Evolutionary conservation across 2,329 filamentous ascomycete genomes (phyloP).

Genomic region (Trichoderma pleuroti): DNA sequence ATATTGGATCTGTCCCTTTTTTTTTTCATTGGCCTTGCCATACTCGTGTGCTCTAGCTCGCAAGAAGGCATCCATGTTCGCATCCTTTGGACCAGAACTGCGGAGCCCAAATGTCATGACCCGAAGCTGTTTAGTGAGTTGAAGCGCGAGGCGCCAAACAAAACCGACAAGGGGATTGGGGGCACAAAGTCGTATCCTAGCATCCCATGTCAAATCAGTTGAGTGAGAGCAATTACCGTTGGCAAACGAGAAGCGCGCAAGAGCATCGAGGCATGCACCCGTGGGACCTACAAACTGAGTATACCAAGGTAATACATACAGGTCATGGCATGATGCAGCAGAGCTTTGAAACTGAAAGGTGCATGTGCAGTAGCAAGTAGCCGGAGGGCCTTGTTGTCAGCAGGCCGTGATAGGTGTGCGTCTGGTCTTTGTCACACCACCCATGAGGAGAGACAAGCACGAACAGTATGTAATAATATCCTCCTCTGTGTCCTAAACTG

Average conservation of each 20-base stretch:
- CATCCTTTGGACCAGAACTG: background rate
- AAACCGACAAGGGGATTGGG: background rate
- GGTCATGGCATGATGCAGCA: background rate
- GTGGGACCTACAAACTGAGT: background rate
- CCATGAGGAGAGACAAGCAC: background rate
- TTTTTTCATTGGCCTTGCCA: background rate
- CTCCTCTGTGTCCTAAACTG: background rate
- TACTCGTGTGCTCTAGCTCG: background rate
- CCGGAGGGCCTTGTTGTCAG: background rate
- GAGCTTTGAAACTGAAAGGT: background rate
- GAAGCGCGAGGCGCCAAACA: background rate
- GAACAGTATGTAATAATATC: background rate
- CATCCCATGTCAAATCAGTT: background rate
- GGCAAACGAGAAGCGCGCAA: background rate
- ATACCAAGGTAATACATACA: background rate
- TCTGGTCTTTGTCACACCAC: slow-evolving; percentile 12
- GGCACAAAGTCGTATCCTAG: background rate
- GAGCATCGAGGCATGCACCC: background rate
- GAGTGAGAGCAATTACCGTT: background rate
- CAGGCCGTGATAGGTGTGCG: background rate
- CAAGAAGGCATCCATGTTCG: background rate
- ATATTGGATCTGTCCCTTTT: background rate
- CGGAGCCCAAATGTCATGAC: background rate
- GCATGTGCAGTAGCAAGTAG: background rate
- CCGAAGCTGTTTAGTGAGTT: background rate